Conservation (phyloP, 306 rosid genomes). For the Castanea mollissima region DNA sequence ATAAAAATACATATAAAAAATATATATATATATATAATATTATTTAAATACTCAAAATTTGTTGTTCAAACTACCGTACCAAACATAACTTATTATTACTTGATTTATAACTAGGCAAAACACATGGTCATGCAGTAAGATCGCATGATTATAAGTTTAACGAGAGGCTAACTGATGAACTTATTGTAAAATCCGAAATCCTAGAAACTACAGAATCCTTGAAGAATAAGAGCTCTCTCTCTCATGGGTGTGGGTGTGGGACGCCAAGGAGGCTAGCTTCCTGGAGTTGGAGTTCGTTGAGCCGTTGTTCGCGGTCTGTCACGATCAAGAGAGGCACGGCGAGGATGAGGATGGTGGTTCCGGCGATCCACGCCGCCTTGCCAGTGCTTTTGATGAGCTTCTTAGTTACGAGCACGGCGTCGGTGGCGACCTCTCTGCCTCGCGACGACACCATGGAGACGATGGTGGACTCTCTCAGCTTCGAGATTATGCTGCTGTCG, state of each 20-base stretch:
- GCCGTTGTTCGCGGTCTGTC: conserved; percentile 98
- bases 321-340: conserved; percentile 84
- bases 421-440: conserved; percentile 60
- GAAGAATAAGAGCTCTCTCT: too few species aligned
- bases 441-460: conserved; percentile 25
- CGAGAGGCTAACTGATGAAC: too few species aligned
- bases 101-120: too few species aligned
- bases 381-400: conserved; percentile 89
- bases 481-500: conserved; percentile 33
- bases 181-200: too few species aligned
- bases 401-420: conserved; percentile 53
- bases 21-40: too few species aligned
- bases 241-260: conserved; percentile 24
- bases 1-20: too few species aligned
- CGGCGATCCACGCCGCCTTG: conserved; percentile 93
- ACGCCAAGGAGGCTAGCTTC: conserved; percentile 94
- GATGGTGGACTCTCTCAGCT: conserved; percentile 51
- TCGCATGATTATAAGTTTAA: too few species aligned
- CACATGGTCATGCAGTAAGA: too few species aligned
- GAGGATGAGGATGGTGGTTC: conserved; percentile 77
- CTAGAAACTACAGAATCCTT: too few species aligned
- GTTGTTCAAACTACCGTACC: too few species aligned
- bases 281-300: conserved; percentile 86
- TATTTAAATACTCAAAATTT: too few species aligned
- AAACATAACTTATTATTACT: too few species aligned